Conservation (phyloP, 2,329 filamentous ascomycete species). For the Epichloe festucae region DNA sequence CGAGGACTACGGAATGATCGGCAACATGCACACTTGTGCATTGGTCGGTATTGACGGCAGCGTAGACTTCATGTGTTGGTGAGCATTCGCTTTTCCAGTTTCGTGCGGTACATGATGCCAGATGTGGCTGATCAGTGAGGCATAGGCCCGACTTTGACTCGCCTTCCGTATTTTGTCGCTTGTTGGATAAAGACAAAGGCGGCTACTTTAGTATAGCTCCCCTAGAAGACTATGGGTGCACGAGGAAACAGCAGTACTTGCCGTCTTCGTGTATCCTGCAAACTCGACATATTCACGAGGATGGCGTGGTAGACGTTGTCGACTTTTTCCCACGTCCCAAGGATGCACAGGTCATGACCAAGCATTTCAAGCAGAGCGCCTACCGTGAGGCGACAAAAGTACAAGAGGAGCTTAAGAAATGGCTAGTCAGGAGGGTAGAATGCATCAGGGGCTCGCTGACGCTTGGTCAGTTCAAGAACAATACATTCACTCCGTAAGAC, state of each 20-base stretch:
- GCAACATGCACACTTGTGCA: conserved; percentile 68
- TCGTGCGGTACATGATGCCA: background rate
- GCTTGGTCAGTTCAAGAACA: conserved; percentile 29
- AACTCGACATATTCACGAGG: conserved; percentile 65
- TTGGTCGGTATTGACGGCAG: conserved; percentile 63
- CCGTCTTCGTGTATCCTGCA: conserved; percentile 64
- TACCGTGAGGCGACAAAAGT: conserved; percentile 41
- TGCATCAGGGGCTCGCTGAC: conserved; percentile 56
- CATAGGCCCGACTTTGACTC: conserved; percentile 65
- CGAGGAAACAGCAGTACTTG: conserved; percentile 67
- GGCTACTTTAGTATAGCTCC: conserved; percentile 60
- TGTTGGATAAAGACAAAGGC: conserved; percentile 62
- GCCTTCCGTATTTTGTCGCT: conserved; percentile 59
- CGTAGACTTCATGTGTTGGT: conserved; percentile 70
- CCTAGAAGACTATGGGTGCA: conserved; percentile 38
- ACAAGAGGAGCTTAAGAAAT: conserved; percentile 52
- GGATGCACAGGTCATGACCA: conserved; percentile 38
- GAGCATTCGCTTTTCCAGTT: conserved; percentile 12
- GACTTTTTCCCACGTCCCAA: conserved; percentile 67
- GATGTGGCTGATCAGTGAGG: background rate
- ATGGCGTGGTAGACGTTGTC: conserved; percentile 58
- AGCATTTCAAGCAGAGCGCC: conserved; percentile 33
- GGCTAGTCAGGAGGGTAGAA: conserved; percentile 58
- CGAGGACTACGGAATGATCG: conserved; percentile 69
- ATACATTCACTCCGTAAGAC: background rate